A percentile compares a stretch with the other conserved stretches of the same genome.
Conservation (phyloP, 768 basidiomycete species). For the Ramaria sp. region DNA sequence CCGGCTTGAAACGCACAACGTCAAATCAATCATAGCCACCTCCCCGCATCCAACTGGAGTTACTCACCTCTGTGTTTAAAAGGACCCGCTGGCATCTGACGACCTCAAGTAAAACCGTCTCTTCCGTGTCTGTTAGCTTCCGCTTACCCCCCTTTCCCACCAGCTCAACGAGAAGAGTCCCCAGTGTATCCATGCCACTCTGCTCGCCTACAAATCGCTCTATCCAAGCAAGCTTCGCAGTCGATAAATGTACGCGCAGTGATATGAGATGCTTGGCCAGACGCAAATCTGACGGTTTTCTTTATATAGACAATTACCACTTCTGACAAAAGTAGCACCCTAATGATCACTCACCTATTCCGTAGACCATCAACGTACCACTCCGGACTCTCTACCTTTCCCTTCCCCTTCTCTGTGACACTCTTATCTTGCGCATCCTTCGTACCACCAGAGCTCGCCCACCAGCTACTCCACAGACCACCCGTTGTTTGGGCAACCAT, state of each 20-base stretch:
- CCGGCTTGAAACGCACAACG: slow-evolving; percentile 34
- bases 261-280: slow-evolving; percentile 72
- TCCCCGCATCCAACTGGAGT: not conserved
- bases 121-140: slow-evolving; percentile 52
- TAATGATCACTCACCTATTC: slow-evolving; percentile 19
- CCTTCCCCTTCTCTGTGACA: slow-evolving; percentile 23
- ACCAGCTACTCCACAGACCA: slow-evolving; percentile 68
- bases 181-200: slow-evolving; percentile 57
- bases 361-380: slow-evolving; percentile 58
- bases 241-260: slow-evolving; percentile 77
- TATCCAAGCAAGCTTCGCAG: slow-evolving; percentile 69
- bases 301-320: not conserved
- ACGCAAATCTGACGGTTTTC: slow-evolving; percentile 43
- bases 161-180: slow-evolving; percentile 43
- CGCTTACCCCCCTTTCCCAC: slow-evolving; percentile 61
- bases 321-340: not conserved
- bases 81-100: slow-evolving; percentile 74
- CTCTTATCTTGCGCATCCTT: slow-evolving; percentile 20
- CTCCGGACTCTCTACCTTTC: slow-evolving; percentile 37
- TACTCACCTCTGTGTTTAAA: slow-evolving; percentile 72
- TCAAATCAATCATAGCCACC: slow-evolving; percentile 10
- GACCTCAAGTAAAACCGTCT: slow-evolving; percentile 56
- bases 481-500: slow-evolving; percentile 56
- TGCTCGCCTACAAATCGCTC: slow-evolving; percentile 60
- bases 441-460: slow-evolving; percentile 55